Percentiles rank a stretch among this genome's conserved stretches.
phyloP scores from a whole-genome alignment of 2,329 filamentous ascomycete genomes.

The Tolypocladium ophioglossoides region DNA sequence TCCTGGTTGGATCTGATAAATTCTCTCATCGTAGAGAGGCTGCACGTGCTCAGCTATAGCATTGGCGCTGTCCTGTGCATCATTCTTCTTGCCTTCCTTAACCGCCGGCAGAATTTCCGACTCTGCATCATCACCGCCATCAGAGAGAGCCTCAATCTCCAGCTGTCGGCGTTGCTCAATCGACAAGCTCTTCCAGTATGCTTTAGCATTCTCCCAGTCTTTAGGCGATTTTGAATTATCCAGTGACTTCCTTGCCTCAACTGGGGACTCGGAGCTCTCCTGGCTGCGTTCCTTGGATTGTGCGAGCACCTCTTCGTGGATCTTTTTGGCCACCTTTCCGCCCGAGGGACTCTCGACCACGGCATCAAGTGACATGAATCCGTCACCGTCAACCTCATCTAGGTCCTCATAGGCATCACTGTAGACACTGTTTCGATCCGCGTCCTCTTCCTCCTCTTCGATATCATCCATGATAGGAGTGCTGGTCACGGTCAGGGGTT shows the following conservation, averaged over 20 bases:
- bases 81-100: slow-evolving; percentile 27
- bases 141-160: slow-evolving; percentile 45
- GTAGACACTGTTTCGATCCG: slow-evolving; percentile 50
- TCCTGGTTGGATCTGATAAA: slow-evolving; percentile 29
- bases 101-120: slow-evolving; percentile 10
- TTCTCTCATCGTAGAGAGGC: slow-evolving; percentile 11
- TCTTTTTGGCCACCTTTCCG: slow-evolving; percentile 13
- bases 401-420: slow-evolving; percentile 70
- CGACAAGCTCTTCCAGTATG: slow-evolving; percentile 59
- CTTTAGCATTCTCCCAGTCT: slow-evolving; percentile 59
- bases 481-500: slow-evolving; percentile 6
- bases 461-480: slow-evolving; percentile 22
- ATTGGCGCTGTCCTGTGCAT: slow-evolving; percentile 5
- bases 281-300: neutral
- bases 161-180: slow-evolving; percentile 52
- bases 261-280: neutral
- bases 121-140: slow-evolving; percentile 36
- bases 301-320: slow-evolving; percentile 4
- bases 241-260: neutral
- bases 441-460: slow-evolving; percentile 29
- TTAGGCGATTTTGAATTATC: slow-evolving; percentile 13
- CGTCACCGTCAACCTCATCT: slow-evolving; percentile 51
- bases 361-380: slow-evolving; percentile 64
- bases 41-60: slow-evolving; percentile 1
- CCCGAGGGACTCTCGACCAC: slow-evolving; percentile 50